Evolutionary conservation across 305 asterid species (phyloP), one percentile per base, ranked within the genome.

Genomic region (Fraxinus floribunda): DNA sequence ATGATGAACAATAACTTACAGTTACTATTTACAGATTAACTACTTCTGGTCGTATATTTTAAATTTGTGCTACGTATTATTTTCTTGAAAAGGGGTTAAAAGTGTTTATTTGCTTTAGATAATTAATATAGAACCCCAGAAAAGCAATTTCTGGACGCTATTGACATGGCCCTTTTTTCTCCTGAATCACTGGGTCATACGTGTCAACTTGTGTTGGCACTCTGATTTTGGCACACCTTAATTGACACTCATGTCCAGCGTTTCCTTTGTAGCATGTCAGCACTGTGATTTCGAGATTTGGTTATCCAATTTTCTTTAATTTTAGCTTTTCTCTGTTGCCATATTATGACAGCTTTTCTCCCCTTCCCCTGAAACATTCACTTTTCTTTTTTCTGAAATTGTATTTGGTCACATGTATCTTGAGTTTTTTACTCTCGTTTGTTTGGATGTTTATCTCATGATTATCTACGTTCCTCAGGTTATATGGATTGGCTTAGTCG

Each of bases 391-490:
- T 44, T 9, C 52, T 41, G 49, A 41, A 41, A 41, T 41, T 41
- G 49, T 41, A 41, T 41, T 9, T 41, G 49, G 49, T 41, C 49
- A 10, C 15, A 1, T 44, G 15, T 44, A 44, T 44, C 52, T 44
- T 44, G 52, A 44, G 52, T 44, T 44, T 44, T 44, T 44, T 41
- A 26, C 52, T 44, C 16, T 44, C 16, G 52, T 44, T 44, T 11
- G 29, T 60, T 60, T 22, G 0, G 18, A 30, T 39, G 74, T 36
- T 75, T 8, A 18, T 32, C 72, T 81, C 62, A 82, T 39, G 84
- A 74, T 6, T 20, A 18, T 68, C 24, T 10, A 24, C 73, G 8
- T 24, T 39, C 70, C 3, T 6, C 86, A 77, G 85, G 88, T 52
- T 34, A 60, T 68, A 18, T 38, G 71, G 38, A n/a, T 60, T 68